Conservation (phyloP, 352 stramenopile species). For the Globisporangium heterothallicum region DNA sequence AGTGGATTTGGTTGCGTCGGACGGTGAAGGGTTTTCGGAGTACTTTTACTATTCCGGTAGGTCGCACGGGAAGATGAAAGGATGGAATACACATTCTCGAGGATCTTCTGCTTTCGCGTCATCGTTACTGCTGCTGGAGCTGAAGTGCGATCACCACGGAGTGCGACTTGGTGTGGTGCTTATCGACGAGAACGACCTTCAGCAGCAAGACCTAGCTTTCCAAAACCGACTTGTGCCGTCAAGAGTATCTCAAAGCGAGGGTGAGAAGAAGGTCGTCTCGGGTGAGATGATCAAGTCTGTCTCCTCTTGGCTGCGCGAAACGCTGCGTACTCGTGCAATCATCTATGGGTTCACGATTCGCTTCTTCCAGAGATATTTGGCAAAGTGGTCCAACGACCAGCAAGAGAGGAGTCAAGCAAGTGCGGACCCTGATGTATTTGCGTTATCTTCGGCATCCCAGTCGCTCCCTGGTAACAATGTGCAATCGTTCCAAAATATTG, state of each 20-base stretch:
- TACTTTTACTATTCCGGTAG: conserved; percentile 53
- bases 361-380: conserved; percentile 67
- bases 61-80: conserved; percentile 24
- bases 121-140: conserved; percentile 54
- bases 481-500: conserved; percentile 65
- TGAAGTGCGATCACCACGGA: conserved; percentile 71
- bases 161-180: conserved; percentile 56
- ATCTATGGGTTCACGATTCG: conserved; percentile 76
- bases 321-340: conserved; percentile 49
- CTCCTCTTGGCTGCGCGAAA: conserved; percentile 35
- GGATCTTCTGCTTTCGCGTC: conserved; percentile 8
- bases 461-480: conserved; percentile 28
- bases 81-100: conserved; percentile 13
- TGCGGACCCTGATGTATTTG: conserved; percentile 8
- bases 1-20: conserved; percentile 26
- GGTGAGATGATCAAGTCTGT: conserved; percentile 47
- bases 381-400: conserved; percentile 50
- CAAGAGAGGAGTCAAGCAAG: conserved; percentile 14
- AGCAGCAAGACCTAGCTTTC: conserved; percentile 57
- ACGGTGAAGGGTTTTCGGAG: conserved; percentile 54
- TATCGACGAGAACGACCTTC: conserved; percentile 53
- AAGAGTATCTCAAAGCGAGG: conserved; percentile 12
- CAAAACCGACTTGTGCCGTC: conserved; percentile 27
- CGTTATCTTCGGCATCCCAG: conserved; percentile 11
- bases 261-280: conserved; percentile 12